Evolutionary conservation across 495 filamentous ascomycete species (phyloP), one percentile per base, ranked within the genome.

Genomic region (Aspergillus diversus): DNA sequence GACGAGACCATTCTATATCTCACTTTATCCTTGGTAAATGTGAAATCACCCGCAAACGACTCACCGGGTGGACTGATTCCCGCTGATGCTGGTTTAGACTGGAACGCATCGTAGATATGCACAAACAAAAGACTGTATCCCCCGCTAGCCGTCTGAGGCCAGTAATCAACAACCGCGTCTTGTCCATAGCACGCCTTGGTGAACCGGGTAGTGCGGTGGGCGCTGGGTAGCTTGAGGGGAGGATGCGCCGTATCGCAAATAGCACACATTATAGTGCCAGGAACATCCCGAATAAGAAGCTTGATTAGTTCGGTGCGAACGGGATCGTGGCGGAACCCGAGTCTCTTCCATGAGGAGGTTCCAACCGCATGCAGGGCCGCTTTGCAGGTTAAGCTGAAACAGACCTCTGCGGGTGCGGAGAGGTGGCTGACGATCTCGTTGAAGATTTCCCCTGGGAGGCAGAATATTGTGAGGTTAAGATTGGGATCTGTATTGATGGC

Each of bases 331-430:
- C 49, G 61, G 5, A 27, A 1, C 7, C 42, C 34, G 37, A 59
- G 52, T 2, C n/a, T 4, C 31, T 27, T 12, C 61, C 61, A 64
- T 3, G 55, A 46, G 33, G 55, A 9, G 6, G 49, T 55, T 0
- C 61, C 56, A 1, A 64, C 1, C 1, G 34, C 15, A 7, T 59
- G 48, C 5, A 64, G 55, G 9, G 49, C 61, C 13, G 46, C 55
- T 17, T 64, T 64, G 61, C 61, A 64, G 12, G 49, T 55, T 12
- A 64, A 31, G 39, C 34, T 37, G 15, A 64, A 52, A 32, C 55
- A 54, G 34, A 21, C 61, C 17, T 34, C 37, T 1, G 35, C 61
- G n/a, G 31, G 12, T 6, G 39, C 35, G 4, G 55, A 37, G 34
- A 62, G 48, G 31, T 55, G 55, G 9, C 39, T 16, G 37, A 37